Evolutionary conservation across 2,329 filamentous ascomycete species (phyloP), one percentile per base, ranked within the genome.

Genomic region (Paramyrothecium roridum): DNA sequence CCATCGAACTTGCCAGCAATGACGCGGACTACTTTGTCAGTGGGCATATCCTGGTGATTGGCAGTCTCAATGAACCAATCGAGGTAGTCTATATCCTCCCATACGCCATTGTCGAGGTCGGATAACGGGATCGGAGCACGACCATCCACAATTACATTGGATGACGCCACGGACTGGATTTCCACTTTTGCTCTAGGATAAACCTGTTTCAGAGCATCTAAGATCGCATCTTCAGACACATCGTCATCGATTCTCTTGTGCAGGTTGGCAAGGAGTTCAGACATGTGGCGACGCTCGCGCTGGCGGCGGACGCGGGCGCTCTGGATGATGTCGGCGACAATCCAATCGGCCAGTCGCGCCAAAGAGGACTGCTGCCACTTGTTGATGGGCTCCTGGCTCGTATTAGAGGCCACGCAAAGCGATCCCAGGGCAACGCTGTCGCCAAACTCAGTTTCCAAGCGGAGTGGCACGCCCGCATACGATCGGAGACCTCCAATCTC

Each of bases 61-160:
- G 64, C 61, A 1, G 65, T 63, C 0, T 61, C 51, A 13, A 78
- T 73, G 16, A 73, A 58, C 3, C 72, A 58, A 13, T 78, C 72
- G 8, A 78, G 69, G 12, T 69, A 65, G 10, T 68, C 67, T 4
- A 63, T 62, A 30, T 79, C 76, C 60, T 79, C 76, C 76, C 76
- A 79, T 0, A 79, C 46, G 0, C 74, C 73, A 3, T 74, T 65
- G 20, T 72, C 65, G 1, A 76, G 48, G 1, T 71, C 67, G 0
- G 58, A 54, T 3, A 65, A 57, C 0, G 58, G 46, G 17, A 77
- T 62, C 0, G 63, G 59, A 0, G 57, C 60, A 3, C 65, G 65
- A 1, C 67, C 63, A 8, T 66, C 60, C 3, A 73, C 60, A 3
- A 73, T 43, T 2, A 59, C 48, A 1, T 74, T 59, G 0, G 56